Evolutionary conservation across 345 rosid genomes (phyloP).

Genomic region (Aethionema arabicum): DNA sequence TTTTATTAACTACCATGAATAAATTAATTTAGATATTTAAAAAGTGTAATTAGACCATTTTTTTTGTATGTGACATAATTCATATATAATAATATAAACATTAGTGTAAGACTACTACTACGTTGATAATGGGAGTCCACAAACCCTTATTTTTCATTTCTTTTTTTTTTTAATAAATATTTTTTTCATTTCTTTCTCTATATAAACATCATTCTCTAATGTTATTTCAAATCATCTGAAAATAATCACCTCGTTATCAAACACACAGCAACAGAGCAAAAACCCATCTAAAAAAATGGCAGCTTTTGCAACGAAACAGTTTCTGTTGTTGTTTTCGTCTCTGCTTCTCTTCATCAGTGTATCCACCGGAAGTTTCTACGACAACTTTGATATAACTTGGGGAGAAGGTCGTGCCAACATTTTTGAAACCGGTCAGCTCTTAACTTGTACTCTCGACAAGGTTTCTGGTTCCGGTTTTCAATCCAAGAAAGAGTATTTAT

Average conservation of each 20-base stretch:
- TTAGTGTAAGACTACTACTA: conserved; percentile 4
- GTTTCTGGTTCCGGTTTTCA: conserved; percentile 73
- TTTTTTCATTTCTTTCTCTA: conserved; percentile 1
- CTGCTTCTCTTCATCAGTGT: conserved; percentile 18
- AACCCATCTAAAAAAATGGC: conserved; percentile 16
- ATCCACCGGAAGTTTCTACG: conserved; percentile 43
- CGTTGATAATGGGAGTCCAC: conserved; percentile 34
- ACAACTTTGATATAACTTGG: conserved; percentile 56
- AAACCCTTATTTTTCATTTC: not conserved
- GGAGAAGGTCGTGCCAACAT: conserved; percentile 63
- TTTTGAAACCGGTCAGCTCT: conserved; percentile 48
- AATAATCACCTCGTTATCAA: not conserved
- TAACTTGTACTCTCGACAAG: conserved; percentile 62
- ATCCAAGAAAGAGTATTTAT: conserved; percentile 55
- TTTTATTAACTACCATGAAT: too few relatives aligned
- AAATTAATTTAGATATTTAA: too few relatives aligned
- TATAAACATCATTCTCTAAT: conserved; percentile 21
- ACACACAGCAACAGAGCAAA: not conserved
- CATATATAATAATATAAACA: too few relatives aligned
- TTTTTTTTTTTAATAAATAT: conserved; percentile 6
- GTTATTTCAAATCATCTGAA: conserved; percentile 16
- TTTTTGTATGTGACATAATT: too few relatives aligned
- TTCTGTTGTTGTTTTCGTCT: conserved; percentile 10
- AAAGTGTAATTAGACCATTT: too few relatives aligned
- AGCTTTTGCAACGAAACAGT: conserved; percentile 6